A percentile compares a stretch with the other conserved stretches of the same genome.
These are phyloP conservation scores for Monilinia laxa DNA, from an alignment of 2,329 filamentous ascomycete species.

Conservation along the genomic window DNA sequence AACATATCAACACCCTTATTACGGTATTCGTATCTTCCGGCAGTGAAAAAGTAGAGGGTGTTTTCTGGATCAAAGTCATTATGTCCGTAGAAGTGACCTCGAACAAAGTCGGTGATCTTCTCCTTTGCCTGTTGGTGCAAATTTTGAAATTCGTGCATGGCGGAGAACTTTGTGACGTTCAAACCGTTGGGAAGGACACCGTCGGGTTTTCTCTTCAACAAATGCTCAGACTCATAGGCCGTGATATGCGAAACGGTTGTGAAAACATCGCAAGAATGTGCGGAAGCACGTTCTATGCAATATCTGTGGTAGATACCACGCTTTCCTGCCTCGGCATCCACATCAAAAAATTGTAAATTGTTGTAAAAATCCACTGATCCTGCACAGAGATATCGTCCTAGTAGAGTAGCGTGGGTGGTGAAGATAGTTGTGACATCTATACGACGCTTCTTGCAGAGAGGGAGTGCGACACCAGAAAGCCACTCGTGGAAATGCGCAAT, in stretches of 20 bases:
- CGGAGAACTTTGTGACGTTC: conserved; percentile 98
- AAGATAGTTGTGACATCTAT: conserved; percentile 98
- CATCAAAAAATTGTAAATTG: conserved; percentile 94
- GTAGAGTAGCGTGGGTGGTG: conserved; percentile 93
- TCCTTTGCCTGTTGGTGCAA: conserved; percentile 94
- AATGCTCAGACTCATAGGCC: conserved; percentile 94
- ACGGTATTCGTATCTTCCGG: conserved; percentile 93
- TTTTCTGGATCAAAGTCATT: conserved; percentile 97
- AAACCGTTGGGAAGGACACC: conserved; percentile 94
- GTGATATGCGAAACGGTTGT: conserved; percentile 99
- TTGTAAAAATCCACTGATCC: conserved; percentile 99
- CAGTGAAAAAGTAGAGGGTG: conserved; percentile 96
- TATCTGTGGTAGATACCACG: conserved; percentile 98
- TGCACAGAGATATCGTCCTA: conserved; percentile 94
- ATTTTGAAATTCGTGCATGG: conserved; percentile 98
- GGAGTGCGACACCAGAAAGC: conserved; percentile 90
- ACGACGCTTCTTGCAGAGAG: conserved; percentile 86
- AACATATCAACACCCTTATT: conserved; percentile 99
- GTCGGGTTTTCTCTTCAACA: conserved; percentile 96
- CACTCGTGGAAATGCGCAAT: conserved; percentile 99
- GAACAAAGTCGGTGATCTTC: conserved; percentile 97
- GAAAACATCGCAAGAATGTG: conserved; percentile 93
- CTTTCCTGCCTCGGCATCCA: conserved; percentile 94
- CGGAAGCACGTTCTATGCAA: conserved; percentile 92
- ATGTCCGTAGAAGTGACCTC: conserved; percentile 97